Conservation (phyloP, 768 basidiomycete species). For the Tricholoma terreum region DNA sequence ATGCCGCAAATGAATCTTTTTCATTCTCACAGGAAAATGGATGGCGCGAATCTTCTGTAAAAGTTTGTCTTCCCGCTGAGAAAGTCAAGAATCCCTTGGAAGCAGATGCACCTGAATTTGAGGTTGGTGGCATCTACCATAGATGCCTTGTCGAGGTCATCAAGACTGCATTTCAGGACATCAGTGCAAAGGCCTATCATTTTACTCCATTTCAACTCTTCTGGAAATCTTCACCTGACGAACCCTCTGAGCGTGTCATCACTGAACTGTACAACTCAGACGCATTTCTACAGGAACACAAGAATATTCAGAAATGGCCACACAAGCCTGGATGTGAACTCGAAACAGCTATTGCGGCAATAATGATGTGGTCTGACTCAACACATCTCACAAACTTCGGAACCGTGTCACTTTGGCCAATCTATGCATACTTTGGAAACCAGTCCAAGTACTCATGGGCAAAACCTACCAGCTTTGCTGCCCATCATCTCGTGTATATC, state of each 20-base stretch:
- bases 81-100: not conserved
- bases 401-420: slow-evolving; percentile 34
- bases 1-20: not conserved
- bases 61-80: slow-evolving; percentile 1
- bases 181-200: slow-evolving; percentile 7
- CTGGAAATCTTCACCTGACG: not conserved
- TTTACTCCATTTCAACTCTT: slow-evolving; percentile 2
- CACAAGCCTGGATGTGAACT: slow-evolving; percentile 12
- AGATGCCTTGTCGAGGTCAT: slow-evolving; percentile 12
- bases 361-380: slow-evolving; percentile 34
- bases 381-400: slow-evolving; percentile 37
- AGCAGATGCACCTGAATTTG: not conserved
- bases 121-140: not conserved
- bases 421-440: slow-evolving; percentile 37
- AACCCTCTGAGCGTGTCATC: not conserved
- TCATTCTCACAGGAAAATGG: not conserved
- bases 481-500: slow-evolving; percentile 41
- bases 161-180: slow-evolving; percentile 13
- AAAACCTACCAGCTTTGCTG: slow-evolving; percentile 25
- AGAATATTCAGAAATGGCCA: slow-evolving; percentile 10
- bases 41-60: not conserved
- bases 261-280: slow-evolving; percentile 14
- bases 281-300: slow-evolving; percentile 16
- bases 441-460: slow-evolving; percentile 34
- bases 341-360: slow-evolving; percentile 22